Base-by-base conservation (phyloP, 2,329 filamentous ascomycete genomes). In the Colletotrichum eremochloae region DNA sequence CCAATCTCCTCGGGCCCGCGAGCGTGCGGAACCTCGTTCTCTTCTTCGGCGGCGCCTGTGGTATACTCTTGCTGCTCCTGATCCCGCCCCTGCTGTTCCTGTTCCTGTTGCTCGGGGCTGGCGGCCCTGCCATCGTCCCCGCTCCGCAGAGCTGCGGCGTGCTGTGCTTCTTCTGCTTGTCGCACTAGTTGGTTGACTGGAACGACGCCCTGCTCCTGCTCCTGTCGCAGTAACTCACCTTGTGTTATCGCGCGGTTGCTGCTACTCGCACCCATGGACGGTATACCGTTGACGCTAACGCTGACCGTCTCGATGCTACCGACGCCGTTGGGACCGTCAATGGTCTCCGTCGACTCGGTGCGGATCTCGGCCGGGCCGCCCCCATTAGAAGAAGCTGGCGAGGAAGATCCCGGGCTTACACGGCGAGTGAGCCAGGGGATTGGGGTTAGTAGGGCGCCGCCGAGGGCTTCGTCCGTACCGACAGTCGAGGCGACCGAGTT, bases 371-470 rank as follows among this genome's bases (percentile, higher is more conserved):
- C 81, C 42, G 77, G 76, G 77, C 67, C 33, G 63, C 67, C 57
- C 56, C 71, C 72, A 55, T 44, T 62, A 56, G 56, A 66, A 64
- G 65, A 63, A 56, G 46, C 48, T 48, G 63, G 68, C 46, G 66
- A 77, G 67, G 62, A 76, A 73, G 42, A 75, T 50, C 38, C 76
- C 73, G 62, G 73, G 38, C 69, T 75, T 74, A 33, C 75, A 48
- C 76, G 79, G 52, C 84, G 82, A 36, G 82, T 86, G 63, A 98
- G 84, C 96, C 96, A 99, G 0, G 95, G 94, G 69, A 99, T 98
- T 0, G 96, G 96, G 1, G 96, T 98, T 62, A 99, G 86, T 24
- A 98, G 86, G 0, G 96, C 96, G 8, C 96, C 96, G 31, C 96
- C 96, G 1, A 98, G 85, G 15, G 92, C 93, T 80, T 98, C 96